These are phyloP conservation scores for Penicillium concentricum DNA, from an alignment of 2,329 filamentous ascomycete species.

Conservation along the genomic window DNA sequence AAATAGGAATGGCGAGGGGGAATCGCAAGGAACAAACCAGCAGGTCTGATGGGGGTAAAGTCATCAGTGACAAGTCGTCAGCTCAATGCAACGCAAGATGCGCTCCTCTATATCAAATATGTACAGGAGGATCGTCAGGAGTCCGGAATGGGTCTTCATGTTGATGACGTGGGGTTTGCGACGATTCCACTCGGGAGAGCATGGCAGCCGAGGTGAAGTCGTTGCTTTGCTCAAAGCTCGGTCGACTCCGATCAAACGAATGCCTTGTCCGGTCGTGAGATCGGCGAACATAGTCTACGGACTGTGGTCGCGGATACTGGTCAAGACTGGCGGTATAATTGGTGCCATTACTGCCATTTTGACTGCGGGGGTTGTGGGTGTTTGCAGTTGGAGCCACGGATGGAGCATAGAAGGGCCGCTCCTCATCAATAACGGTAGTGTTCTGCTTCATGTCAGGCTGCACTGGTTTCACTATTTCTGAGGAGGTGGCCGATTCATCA, in stretches of 20 bases:
- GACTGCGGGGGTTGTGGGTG: slow-evolving; percentile 77
- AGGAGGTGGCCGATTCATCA: slow-evolving; percentile 41
- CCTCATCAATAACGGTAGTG: slow-evolving; percentile 76
- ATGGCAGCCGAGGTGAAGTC: slow-evolving; percentile 91
- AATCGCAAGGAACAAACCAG: slow-evolving; percentile 27
- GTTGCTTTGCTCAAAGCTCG: slow-evolving; percentile 81
- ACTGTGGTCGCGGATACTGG: slow-evolving; percentile 56
- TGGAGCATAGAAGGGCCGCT: slow-evolving; percentile 89
- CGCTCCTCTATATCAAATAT: slow-evolving; percentile 29
- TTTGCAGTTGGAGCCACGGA: slow-evolving; percentile 75
- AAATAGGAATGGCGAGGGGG: slow-evolving; percentile 13
- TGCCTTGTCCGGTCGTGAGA: slow-evolving; percentile 85
- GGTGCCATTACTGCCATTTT: slow-evolving; percentile 91
- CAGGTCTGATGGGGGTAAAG: slow-evolving; percentile 32
- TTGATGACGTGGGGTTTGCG: slow-evolving; percentile 36
- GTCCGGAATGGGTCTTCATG: slow-evolving; percentile 35
- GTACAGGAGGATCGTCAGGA: slow-evolving; percentile 33
- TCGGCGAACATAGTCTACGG: slow-evolving; percentile 59
- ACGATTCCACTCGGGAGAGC: slow-evolving; percentile 79
- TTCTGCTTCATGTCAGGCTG: slow-evolving; percentile 59
- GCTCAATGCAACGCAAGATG: slow-evolving; percentile 25
- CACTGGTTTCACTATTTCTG: slow-evolving; percentile 48
- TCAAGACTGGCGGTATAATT: slow-evolving; percentile 68
- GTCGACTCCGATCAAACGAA: slow-evolving; percentile 81
- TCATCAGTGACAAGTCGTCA: slow-evolving; percentile 29